These are phyloP conservation scores for Amaranthus palmeri DNA, from an alignment of 148 eudicot species.

Conservation along the genomic window DNA sequence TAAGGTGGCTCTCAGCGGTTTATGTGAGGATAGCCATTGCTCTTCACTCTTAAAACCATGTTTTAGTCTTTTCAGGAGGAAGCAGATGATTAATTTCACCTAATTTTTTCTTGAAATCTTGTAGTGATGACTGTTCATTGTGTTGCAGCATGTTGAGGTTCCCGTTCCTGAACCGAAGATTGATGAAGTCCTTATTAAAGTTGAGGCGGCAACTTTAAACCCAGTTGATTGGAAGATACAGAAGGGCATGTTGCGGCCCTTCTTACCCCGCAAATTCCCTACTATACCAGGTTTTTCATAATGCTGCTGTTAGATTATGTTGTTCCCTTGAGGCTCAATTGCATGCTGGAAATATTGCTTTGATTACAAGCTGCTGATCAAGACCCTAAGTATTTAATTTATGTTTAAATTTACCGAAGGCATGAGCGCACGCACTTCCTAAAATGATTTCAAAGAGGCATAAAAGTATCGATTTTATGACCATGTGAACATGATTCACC, in stretches of 20 bases:
- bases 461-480: too few relatives aligned
- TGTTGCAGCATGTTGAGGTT: slow-evolving; percentile 64
- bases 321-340: neutral
- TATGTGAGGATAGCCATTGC: too few relatives aligned
- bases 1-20: too few relatives aligned
- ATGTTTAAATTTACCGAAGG: neutral
- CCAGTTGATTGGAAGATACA: slow-evolving; percentile 73
- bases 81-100: neutral
- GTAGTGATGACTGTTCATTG: neutral
- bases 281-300: slow-evolving; percentile 47
- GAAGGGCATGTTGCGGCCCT: slow-evolving; percentile 46
- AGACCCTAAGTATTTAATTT: too few relatives aligned
- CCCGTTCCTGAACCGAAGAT: slow-evolving; percentile 56
- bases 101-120: neutral
- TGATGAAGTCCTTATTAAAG: slow-evolving; percentile 57
- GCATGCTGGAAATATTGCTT: neutral
- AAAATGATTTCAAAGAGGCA: too few relatives aligned
- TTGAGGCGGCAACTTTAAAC: slow-evolving; percentile 72
- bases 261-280: slow-evolving; percentile 58
- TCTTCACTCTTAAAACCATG: too few relatives aligned
- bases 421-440: neutral
- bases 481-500: too few relatives aligned
- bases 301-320: neutral
- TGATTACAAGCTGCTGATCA: neutral
- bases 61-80: too few relatives aligned